phyloP scores from a whole-genome alignment of 768 basidiomycete genomes.

The Krasilnikovozyma curviuscula region DNA sequence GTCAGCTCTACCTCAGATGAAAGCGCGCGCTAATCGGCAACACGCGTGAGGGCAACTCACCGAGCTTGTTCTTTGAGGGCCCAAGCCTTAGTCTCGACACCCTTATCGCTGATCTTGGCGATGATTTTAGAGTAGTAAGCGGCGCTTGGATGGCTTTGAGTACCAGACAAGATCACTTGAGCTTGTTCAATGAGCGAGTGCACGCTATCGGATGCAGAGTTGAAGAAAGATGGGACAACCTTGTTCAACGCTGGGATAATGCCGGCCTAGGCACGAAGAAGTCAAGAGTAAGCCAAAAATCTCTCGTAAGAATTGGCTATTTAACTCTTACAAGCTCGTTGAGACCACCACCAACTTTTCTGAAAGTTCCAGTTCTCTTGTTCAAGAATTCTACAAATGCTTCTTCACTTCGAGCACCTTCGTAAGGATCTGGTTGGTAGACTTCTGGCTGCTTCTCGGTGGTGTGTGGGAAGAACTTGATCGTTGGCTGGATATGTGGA shows the following conservation, averaged over 20 bases:
- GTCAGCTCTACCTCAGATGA: not conserved
- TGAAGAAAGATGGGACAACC: slow-evolving; percentile 56
- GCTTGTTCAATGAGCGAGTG: slow-evolving; percentile 33
- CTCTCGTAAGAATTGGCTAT: not conserved
- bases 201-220: slow-evolving; percentile 32
- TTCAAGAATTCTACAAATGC: slow-evolving; percentile 20
- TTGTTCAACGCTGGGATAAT: slow-evolving; percentile 56
- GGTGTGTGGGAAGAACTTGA: slow-evolving; percentile 5
- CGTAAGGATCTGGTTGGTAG: slow-evolving; percentile 37
- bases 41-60: slow-evolving; percentile 30
- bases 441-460: slow-evolving; percentile 39
- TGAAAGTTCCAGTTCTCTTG: slow-evolving; percentile 49
- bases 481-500: not conserved
- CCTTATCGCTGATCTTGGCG: slow-evolving; percentile 57
- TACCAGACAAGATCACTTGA: slow-evolving; percentile 4
- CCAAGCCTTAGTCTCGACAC: slow-evolving; percentile 38
- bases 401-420: slow-evolving; percentile 33
- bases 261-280: slow-evolving; percentile 42
- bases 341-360: slow-evolving; percentile 63
- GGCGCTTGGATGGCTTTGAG: slow-evolving; percentile 25
- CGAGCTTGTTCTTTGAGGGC: slow-evolving; percentile 67
- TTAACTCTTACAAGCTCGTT: slow-evolving; percentile 31
- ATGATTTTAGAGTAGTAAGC: slow-evolving; percentile 76
- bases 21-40: too few species aligned
- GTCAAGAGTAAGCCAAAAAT: not conserved